Base-by-base conservation (phyloP, 208 protist genomes). In the Angomonas deanei region DNA sequence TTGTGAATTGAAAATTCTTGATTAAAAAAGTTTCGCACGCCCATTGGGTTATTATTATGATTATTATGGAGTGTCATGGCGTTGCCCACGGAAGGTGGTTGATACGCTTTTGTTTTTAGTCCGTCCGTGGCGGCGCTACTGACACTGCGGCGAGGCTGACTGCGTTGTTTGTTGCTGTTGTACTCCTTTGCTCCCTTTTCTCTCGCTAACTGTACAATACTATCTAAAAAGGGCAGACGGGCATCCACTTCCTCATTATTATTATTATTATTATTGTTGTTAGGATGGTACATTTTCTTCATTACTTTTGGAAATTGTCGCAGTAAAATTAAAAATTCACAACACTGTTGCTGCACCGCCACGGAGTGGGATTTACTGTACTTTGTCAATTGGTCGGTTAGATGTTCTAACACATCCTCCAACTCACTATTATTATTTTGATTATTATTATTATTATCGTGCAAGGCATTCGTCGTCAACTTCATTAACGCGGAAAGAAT, bases 401-500 rank as follows among this genome's bases (percentile, higher is more conserved):
- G 46, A 10, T 85, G 56, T 8, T 93, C 81, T 50, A 70, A 54
- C 19, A 83, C 74, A 28, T 83, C 76, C 58, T 76, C 76, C n/a
- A n/a, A n/a, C n/a, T n/a, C n/a, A n/a, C n/a, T n/a, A n/a, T n/a
- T n/a, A n/a, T n/a, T n/a, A n/a, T n/a, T n/a, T n/a, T n/a, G n/a
- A n/a, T n/a, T n/a, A n/a, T n/a, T n/a, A n/a, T n/a, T n/a, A n/a
- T n/a, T n/a, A n/a, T 11, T 27, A 10, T 42, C 6, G 1, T 33
- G 54, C 34, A 33, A 5, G 10, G 50, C 27, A 56, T 23, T 23
- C 15, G 30, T 42, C n/a, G 53, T 30, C 53, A 23, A 82, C 66
- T 94, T 96, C 72, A 85, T 88, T 58, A 91, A 64, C 1, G 83
- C 85, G 54, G 78, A 86, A 48, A 96, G 48, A 19, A 93, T 72